Conservation (phyloP, 768 basidiomycete species). For the Wakefieldia striispora region DNA sequence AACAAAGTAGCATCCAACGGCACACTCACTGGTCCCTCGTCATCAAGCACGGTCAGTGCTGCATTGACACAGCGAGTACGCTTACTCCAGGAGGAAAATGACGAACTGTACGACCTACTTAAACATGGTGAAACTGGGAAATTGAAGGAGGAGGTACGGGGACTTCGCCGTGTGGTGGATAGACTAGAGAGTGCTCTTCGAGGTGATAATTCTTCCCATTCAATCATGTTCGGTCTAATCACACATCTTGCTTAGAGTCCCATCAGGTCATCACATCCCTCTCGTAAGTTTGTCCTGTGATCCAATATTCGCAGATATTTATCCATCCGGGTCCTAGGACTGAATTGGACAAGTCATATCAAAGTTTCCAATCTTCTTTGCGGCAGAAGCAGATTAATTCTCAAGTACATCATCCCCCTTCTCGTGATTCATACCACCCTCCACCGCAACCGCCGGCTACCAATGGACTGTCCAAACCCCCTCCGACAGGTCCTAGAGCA, state of each 20-base stretch:
- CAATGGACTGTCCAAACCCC: constrained; percentile 46
- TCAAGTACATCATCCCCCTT: constrained; percentile 34
- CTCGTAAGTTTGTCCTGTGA: constrained; percentile 52
- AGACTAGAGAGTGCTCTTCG: constrained; percentile 73
- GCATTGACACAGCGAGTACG: constrained; percentile 74
- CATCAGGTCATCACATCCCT: constrained; percentile 67
- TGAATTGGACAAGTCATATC: constrained; percentile 77
- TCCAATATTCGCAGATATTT: constrained; percentile 8
- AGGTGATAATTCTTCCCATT: constrained; percentile 45
- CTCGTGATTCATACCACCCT: constrained; percentile 45
- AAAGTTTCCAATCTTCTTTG: constrained; percentile 48
- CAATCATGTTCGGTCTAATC: constrained; percentile 7
- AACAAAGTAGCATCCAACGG: constrained; percentile 34
- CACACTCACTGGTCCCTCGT: constrained; percentile 27
- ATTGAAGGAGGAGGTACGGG: constrained; percentile 77
- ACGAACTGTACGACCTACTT: constrained; percentile 77
- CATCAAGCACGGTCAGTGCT: constrained; percentile 58
- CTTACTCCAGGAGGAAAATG: constrained; percentile 81
- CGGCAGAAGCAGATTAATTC: constrained; percentile 39
- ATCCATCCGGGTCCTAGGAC: constrained; percentile 42
- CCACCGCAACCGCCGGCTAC: constrained; percentile 31
- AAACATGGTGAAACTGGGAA: constrained; percentile 75
- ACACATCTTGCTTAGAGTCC: constrained; percentile 52
- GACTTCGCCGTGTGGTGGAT: constrained; percentile 62
- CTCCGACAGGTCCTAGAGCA: constrained; percentile 78